These are phyloP conservation scores for Dillenia turbinata DNA, from an alignment of 164 flowering plant genomes.

Conservation along the genomic window DNA sequence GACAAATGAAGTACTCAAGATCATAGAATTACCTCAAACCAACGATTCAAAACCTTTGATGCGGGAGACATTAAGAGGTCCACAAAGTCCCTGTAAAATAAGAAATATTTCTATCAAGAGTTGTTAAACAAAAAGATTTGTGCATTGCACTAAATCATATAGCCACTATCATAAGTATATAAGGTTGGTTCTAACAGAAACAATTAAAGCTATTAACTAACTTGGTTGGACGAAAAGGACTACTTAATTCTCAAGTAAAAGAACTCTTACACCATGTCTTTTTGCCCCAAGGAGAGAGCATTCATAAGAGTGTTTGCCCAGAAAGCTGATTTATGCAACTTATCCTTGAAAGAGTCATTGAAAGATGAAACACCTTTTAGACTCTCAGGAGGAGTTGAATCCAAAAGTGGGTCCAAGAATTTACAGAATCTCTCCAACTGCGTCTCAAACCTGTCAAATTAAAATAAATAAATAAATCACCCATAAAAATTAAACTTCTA, in stretches of 20 bases:
- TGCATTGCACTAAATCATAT: no score
- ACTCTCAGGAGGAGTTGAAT: constrained; percentile 85
- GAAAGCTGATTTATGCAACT: constrained; percentile 53
- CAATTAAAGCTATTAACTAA: no score
- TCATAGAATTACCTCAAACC: constrained; percentile 81
- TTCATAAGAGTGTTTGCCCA: constrained; percentile 64
- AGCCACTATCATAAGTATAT: no score
- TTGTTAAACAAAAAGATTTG: no score
- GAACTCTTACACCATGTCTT: constrained; percentile 70
- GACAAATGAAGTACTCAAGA: constrained; percentile 12
- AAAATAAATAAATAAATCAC: constrained; percentile 2
- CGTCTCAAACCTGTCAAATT: constrained; percentile 59
- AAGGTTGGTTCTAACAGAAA: no score
- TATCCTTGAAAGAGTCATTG: constrained; percentile 44
- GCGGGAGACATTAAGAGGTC: constrained; percentile 93
- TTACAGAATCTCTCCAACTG: constrained; percentile 74
- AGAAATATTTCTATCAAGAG: no score
- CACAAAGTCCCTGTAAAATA: constrained; percentile 75
- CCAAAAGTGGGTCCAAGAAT: constrained; percentile 81
- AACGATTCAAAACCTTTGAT: constrained; percentile 89
- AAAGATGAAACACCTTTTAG: constrained; percentile 38
- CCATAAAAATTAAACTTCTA: background rate
- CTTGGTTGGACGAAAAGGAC: no score
- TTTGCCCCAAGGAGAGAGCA: constrained; percentile 62
- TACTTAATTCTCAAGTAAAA: background rate